Conservation (phyloP, 768 basidiomycete genomes). For the Exidia glandulosa region DNA sequence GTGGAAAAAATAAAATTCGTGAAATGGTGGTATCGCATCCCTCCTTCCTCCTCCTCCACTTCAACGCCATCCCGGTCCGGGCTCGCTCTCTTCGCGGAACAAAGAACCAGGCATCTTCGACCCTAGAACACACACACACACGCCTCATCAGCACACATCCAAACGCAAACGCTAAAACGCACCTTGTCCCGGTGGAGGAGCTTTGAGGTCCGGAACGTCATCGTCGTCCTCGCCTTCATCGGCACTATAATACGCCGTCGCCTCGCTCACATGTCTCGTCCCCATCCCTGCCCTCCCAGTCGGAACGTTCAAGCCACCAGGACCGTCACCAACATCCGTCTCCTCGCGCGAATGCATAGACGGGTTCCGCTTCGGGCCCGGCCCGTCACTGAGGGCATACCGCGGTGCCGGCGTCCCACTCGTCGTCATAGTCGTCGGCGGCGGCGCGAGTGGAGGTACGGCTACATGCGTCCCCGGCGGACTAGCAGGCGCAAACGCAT, state of each 20-base stretch:
- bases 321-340: background rate
- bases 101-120: background rate
- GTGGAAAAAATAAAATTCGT: no score
- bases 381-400: background rate
- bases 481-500: background rate
- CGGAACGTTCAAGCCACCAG: background rate
- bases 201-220: background rate
- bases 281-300: background rate
- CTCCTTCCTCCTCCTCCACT: no score
- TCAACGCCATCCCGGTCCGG: background rate
- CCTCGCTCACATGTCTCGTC: background rate
- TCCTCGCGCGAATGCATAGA: background rate
- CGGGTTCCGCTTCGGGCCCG: background rate
- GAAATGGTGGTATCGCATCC: no score
- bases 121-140: background rate
- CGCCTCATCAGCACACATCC: background rate
- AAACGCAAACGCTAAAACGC: background rate
- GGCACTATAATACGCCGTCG: background rate
- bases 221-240: background rate
- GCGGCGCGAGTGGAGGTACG: background rate
- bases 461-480: background rate
- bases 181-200: background rate
- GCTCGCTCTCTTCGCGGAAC: background rate
- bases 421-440: background rate
- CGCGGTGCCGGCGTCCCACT: background rate